These are phyloP conservation scores for Tricholoma terreum DNA, from an alignment of 768 basidiomycete genomes.

Conservation along the genomic window DNA sequence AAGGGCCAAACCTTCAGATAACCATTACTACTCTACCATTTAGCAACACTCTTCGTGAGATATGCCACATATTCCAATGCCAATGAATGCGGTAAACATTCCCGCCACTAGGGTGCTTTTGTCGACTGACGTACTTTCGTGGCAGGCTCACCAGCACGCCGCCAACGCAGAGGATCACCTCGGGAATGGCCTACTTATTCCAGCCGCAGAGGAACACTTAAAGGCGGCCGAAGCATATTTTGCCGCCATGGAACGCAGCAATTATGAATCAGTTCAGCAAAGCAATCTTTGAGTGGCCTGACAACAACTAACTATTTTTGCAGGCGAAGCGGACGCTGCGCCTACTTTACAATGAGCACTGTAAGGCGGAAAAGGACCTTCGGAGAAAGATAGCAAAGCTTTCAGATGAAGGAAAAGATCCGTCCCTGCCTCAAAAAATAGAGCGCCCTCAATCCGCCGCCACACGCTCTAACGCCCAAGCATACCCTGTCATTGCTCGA, in stretches of 20 bases:
- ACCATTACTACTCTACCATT: no score
- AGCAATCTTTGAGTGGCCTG: constrained; percentile 2
- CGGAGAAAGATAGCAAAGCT: constrained; percentile 70
- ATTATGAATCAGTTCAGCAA: constrained; percentile 62
- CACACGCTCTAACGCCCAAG: constrained; percentile 28
- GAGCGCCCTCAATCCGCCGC: constrained; percentile 25
- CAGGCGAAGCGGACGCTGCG: constrained; percentile 77
- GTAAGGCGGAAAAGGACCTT: constrained; percentile 66
- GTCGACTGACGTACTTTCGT: constrained; percentile 4
- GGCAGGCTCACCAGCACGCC: constrained; percentile 78
- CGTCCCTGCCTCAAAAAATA: constrained; percentile 63
- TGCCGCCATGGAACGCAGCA: constrained; percentile 69
- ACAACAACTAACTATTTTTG: constrained; percentile 5
- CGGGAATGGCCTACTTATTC: constrained; percentile 63
- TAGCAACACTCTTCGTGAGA: neutral
- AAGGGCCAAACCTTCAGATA: no score
- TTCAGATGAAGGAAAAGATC: constrained; percentile 75
- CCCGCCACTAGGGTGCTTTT: neutral
- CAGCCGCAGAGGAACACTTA: constrained; percentile 69
- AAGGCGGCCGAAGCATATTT: constrained; percentile 76
- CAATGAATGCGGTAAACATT: constrained; percentile 48
- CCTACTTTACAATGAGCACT: constrained; percentile 73
- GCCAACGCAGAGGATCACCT: constrained; percentile 75
- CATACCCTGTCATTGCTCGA: constrained; percentile 26
- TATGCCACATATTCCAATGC: constrained; percentile 36